Evolutionary conservation across 371 early-diverging fungal species (phyloP).

Genomic region (Choanephora cucurbitarum): DNA sequence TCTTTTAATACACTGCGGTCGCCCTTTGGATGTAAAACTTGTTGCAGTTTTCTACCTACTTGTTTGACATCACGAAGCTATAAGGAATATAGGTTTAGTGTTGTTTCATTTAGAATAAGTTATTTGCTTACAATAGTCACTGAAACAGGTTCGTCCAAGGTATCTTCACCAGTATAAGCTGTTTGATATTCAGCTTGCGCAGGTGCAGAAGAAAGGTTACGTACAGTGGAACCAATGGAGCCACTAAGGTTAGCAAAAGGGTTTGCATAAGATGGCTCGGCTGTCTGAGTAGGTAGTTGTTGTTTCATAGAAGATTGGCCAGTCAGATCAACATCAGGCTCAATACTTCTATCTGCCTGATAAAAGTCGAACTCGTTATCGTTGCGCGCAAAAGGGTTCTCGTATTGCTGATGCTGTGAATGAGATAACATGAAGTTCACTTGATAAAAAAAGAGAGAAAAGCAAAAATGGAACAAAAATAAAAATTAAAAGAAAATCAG

Average conservation of each 20-base stretch:
- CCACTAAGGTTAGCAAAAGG: conserved; percentile 14
- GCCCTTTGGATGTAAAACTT: conserved; percentile 74
- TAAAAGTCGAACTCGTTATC: conserved; percentile 7
- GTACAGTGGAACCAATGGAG: conserved; percentile 14
- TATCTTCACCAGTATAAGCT: conserved; percentile 51
- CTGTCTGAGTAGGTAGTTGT: conserved; percentile 9
- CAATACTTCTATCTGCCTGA: conserved; percentile 20
- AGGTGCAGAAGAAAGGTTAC: conserved; percentile 3
- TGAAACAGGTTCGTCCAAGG: conserved; percentile 91
- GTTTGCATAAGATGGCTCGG: not conserved
- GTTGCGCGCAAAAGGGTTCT: conserved; percentile 29
- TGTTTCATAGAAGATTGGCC: conserved; percentile 32
- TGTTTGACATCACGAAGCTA: conserved; percentile 79
- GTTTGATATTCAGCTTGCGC: not conserved
- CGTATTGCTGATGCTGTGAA: conserved; percentile 10
- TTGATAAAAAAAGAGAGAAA: too few species aligned
- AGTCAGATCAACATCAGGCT: conserved; percentile 38
- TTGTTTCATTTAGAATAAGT: conserved; percentile 3
- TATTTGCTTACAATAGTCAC: conserved; percentile 67
- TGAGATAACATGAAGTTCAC: not conserved
- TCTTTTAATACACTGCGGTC: conserved; percentile 72
- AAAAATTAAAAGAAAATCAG: too few species aligned
- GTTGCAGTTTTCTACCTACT: conserved; percentile 70
- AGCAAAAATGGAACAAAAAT: too few species aligned
- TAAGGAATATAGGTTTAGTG: too few species aligned